Conservation (phyloP, 352 stramenopile genomes). For the Pythium dissotocum region DNA sequence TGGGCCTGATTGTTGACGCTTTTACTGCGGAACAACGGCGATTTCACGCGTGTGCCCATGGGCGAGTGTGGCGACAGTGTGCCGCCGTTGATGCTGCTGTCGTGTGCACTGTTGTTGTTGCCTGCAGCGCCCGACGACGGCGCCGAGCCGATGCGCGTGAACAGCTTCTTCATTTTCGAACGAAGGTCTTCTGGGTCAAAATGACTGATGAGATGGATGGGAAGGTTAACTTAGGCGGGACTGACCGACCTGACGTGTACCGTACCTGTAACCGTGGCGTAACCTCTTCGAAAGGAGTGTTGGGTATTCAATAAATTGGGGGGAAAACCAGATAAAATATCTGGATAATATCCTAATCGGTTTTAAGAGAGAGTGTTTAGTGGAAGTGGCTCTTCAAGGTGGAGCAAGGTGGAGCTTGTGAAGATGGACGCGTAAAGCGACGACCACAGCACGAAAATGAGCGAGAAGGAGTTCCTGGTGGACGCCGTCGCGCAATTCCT, state of each 20-base stretch:
- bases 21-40: slow-evolving; percentile 21
- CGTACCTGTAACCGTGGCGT: not conserved
- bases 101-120: not conserved
- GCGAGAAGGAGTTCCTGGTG: slow-evolving; percentile 71
- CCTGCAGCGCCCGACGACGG: not conserved
- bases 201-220: not conserved
- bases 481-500: slow-evolving; percentile 76
- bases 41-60: not conserved
- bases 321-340: not conserved
- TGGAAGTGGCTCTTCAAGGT: slow-evolving; percentile 7
- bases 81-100: slow-evolving; percentile 21
- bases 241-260: not conserved
- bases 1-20: slow-evolving; percentile 10
- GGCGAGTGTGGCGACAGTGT: slow-evolving; percentile 11
- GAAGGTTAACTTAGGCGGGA: not conserved
- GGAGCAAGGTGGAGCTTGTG: too few relatives aligned
- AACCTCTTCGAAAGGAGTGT: not conserved
- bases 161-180: slow-evolving; percentile 36
- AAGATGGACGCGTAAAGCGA: not conserved
- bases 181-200: not conserved
- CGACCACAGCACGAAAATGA: slow-evolving; percentile 15
- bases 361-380: not conserved
- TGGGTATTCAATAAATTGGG: not conserved
- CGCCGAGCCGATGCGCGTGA: slow-evolving; percentile 26
- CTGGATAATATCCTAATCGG: not conserved